Evolutionary conservation across 2,329 filamentous ascomycete species (phyloP).

Genomic region (Onygenales sp.): DNA sequence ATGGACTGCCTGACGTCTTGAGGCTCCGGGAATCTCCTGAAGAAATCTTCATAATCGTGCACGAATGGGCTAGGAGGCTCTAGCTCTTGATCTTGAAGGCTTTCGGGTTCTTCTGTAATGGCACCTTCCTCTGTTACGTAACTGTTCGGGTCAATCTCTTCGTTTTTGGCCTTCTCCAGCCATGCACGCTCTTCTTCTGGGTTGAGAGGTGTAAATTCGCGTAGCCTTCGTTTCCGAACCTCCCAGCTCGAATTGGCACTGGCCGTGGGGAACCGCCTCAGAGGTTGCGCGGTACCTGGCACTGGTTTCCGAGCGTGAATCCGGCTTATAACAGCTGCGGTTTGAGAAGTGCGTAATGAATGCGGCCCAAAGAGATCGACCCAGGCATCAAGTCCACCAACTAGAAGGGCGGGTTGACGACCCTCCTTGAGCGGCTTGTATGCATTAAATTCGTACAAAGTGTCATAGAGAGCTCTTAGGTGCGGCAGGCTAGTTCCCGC

Average conservation of each 20-base stretch:
- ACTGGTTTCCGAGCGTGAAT: constrained; percentile 28
- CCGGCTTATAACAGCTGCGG: constrained; percentile 40
- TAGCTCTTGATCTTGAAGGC: constrained; percentile 34
- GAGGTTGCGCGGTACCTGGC: constrained; percentile 33
- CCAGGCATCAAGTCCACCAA: constrained; percentile 82
- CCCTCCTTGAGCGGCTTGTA: constrained; percentile 58
- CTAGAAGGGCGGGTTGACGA: constrained; percentile 64
- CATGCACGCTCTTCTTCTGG: constrained; percentile 72
- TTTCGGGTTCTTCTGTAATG: constrained; percentile 32
- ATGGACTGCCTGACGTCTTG: constrained; percentile 50
- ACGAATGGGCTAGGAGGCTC: constrained; percentile 47
- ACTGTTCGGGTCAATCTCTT: constrained; percentile 43
- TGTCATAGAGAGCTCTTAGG: constrained; percentile 66
- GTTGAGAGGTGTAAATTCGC: constrained; percentile 62
- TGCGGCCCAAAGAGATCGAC: constrained; percentile 65
- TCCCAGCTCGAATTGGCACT: constrained; percentile 44
- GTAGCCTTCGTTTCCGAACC: constrained; percentile 46
- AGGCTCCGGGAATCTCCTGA: constrained; percentile 69
- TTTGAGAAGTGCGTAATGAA: constrained; percentile 51
- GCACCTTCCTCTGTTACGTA: constrained; percentile 32
- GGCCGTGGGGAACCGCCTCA: constrained; percentile 43
- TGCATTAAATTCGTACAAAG: constrained; percentile 74
- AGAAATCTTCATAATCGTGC: constrained; percentile 71
- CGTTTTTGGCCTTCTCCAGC: constrained; percentile 64
- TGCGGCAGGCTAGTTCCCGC: constrained; percentile 41